These are phyloP conservation scores for Boechera stricta DNA, from an alignment of 345 rosid species.

Conservation along the genomic window DNA sequence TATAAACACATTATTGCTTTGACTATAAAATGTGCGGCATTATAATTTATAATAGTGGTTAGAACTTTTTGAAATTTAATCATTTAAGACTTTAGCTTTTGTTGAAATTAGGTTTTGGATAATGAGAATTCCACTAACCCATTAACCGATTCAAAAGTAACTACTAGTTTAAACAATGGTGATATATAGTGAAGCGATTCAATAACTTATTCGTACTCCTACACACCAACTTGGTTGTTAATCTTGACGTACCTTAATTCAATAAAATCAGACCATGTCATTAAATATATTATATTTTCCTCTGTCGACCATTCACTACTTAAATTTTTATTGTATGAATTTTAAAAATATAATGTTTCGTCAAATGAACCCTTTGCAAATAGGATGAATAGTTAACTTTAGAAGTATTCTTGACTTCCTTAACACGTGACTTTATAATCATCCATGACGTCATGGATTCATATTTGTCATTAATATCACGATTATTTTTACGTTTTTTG, in stretches of 20 bases:
- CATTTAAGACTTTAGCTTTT: slow-evolving; percentile 14
- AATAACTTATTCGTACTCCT: not conserved
- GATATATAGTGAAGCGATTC: not conserved
- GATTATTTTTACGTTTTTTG: not conserved
- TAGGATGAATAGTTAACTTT: slow-evolving; percentile 35
- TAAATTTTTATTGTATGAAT: not conserved
- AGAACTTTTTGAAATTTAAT: slow-evolving; percentile 6
- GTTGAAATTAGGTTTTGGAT: slow-evolving; percentile 33
- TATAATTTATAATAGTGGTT: slow-evolving; percentile 32
- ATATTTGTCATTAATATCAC: slow-evolving; percentile 19
- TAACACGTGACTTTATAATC: slow-evolving; percentile 38
- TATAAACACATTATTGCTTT: slow-evolving; percentile 40
- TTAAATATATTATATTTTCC: not conserved
- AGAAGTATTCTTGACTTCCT: not conserved
- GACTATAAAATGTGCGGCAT: slow-evolving; percentile 32
- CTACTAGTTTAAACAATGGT: not conserved
- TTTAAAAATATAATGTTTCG: not conserved
- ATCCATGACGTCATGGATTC: slow-evolving; percentile 44
- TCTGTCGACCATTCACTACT: slow-evolving; percentile 12
- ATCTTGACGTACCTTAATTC: not conserved
- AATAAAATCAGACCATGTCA: slow-evolving; percentile 12
- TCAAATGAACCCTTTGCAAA: slow-evolving; percentile 3
- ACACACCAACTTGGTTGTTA: not conserved
- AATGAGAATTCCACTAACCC: slow-evolving; percentile 22
- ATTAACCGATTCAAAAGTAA: not conserved